A percentile compares a stretch with the other conserved stretches of the same genome.
phyloP scores from a whole-genome alignment of 148 eudicot species.

The Nyssa sinensis region DNA sequence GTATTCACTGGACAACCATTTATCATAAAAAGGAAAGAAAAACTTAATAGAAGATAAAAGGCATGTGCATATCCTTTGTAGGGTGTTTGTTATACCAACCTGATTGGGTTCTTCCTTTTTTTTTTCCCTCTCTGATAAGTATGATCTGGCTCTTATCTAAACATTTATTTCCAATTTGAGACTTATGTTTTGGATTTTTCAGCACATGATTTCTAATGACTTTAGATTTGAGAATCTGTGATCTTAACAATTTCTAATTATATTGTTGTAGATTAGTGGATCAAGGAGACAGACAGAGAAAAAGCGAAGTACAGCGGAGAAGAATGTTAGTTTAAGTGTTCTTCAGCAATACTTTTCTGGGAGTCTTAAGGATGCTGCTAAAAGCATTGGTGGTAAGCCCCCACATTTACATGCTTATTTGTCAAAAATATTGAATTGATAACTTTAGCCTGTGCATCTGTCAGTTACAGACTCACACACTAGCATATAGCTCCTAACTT shows the following conservation, averaged over 20 bases:
- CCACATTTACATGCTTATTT: slow-evolving; percentile 5
- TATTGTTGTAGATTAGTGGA: slow-evolving; percentile 19
- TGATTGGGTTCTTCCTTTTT: not conserved
- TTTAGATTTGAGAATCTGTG: not conserved
- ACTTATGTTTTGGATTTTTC: not conserved
- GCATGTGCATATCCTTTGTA: not conserved
- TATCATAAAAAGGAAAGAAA: not conserved
- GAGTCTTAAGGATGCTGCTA: slow-evolving; percentile 96
- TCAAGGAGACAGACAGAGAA: slow-evolving; percentile 50
- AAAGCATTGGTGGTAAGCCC: slow-evolving; percentile 78
- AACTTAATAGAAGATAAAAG: too few species aligned
- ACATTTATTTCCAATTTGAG: not conserved
- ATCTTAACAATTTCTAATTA: not conserved
- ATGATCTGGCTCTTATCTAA: too few species aligned
- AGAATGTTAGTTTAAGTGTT: slow-evolving; percentile 71
- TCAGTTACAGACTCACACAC: too few species aligned
- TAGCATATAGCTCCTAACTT: not conserved
- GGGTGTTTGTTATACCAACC: not conserved
- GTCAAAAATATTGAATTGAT: too few species aligned
- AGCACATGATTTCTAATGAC: not conserved
- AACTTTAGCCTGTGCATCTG: not conserved
- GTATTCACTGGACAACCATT: too few species aligned
- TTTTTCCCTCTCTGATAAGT: too few species aligned
- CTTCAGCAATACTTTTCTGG: slow-evolving; percentile 93
- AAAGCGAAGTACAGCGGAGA: slow-evolving; percentile 73